Base-by-base conservation (phyloP, 805 yeast species). In the Zygosaccharomyces kombuchaensis region DNA sequence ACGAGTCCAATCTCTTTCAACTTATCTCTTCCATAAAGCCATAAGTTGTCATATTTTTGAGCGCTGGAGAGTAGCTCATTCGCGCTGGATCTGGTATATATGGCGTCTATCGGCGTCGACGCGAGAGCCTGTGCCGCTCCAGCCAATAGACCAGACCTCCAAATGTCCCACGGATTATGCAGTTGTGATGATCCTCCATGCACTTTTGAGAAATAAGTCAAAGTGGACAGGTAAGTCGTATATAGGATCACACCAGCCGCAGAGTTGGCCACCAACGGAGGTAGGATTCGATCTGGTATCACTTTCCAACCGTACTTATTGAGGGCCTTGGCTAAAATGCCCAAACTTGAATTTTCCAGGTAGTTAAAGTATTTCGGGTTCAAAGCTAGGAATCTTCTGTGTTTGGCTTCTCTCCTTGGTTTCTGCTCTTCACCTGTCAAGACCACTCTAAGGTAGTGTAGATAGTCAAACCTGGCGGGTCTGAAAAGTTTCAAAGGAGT, bases 71-170 rank as follows among this genome's bases (percentile, higher is more conserved):
- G 65, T 43, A 90, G 67, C 53, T 88, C 96, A 9, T 84, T 77
- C 4, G 87, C 82, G 1, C 81, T 75, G 52, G 90, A 86, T 53
- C 97, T 73, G 1, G 95, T 79, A 58, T 84, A 85, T 2, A 91
- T 80, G 6, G 97, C 96, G 66, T 91, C 97, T 4, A 91, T 73
- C 0, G 98, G 98, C 1, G 96, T 91, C 1, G 96, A 96, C 0
- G 87, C 90, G 13, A 87, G 67, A n/a, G 95, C 84, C 56, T 93
- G 96, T 19, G 81, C 80, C 0, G 83, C 80, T 1, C 97, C 97
- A 0, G 96, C 96, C 0, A 87, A 52, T 45, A 82, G 80, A 0
- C 98, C 98, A 0, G 96, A 87, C 39, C 80, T 65, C 65, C 87
- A 59, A 0, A 88, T 80, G 54, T 86, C 88, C 46, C 70, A 59